Evolutionary conservation across 495 filamentous ascomycete genomes (phyloP), one percentile per base, ranked within the genome.

Genomic region (Glonium stellatum): DNA sequence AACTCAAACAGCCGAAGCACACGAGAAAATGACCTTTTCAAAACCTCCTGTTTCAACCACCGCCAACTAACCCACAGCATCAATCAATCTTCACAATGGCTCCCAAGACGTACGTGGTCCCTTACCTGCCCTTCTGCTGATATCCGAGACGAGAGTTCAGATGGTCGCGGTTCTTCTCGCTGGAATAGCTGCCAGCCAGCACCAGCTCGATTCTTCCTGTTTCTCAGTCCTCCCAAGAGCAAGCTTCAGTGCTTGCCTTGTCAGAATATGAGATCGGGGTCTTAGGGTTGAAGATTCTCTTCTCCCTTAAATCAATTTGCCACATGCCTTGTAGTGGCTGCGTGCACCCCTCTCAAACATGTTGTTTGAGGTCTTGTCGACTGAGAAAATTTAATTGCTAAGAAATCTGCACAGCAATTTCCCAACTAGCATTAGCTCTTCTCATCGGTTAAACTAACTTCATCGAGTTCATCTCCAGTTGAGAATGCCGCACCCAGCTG

Each of bases 401-500:
- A 37, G 55, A 54, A 54, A 51, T 53, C 39, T n/a, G 18, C 66
- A 35, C 52, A 31, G 27, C 31, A 42, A 58, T 39, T 58, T 58
- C 35, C 39, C 53, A 50, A 47, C 53, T 57, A 55, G 50, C 47
- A 47, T 44, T 61, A 62, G 63, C 53, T 63, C 42, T 37, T 79
- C 80, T 88, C 88, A 89, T 82, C 76, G 83, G 89, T 84, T 72
- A 92, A 95, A 87, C 6, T 77, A 60, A n/a, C 54, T 80, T 82
- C 69, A 77, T 88, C 88, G 88, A 91, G 89, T 91, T 79, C 79
- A 48, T 39, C 69, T 77, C 83, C 81, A 85, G 83, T 81, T 79
- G 86, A 90, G 88, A 92, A 96, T 95, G 89, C 84, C 83, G 87
- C 84, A 79, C 80, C 84, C 71, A 31, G 87, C 85, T 85, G 85